phyloP scores from a whole-genome alignment of 116 monocot genomes.

The Papilionanthe hybrid region DNA sequence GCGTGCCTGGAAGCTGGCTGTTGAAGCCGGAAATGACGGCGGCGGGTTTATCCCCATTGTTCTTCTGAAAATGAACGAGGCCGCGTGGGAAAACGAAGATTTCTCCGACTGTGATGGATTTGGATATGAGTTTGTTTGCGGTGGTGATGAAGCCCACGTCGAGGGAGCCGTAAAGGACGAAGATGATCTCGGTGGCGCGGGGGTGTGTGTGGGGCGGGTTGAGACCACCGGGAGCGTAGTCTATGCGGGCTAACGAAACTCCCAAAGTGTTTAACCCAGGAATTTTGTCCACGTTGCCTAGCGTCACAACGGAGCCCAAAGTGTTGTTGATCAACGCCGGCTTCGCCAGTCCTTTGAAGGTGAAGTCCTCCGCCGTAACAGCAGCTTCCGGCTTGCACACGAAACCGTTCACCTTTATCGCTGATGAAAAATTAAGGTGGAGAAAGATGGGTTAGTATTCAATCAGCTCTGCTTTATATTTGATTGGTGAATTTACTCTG shows the following conservation, averaged over 20 bases:
- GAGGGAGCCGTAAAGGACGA: constrained; percentile 19
- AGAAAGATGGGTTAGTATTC: too few relatives aligned
- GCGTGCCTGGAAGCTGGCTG: constrained; percentile 17
- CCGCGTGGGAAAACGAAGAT: constrained; percentile 20
- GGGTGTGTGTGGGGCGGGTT: constrained; percentile 35
- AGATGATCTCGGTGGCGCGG: constrained; percentile 14
- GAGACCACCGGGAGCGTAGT: constrained; percentile 23
- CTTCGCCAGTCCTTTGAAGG: constrained; percentile 9
- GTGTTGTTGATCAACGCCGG: constrained; percentile 3
- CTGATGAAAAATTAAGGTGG: neutral
- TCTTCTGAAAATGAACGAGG: constrained; percentile 23
- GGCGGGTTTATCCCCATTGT: neutral
- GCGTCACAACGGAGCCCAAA: neutral
- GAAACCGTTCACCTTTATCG: constrained; percentile 11
- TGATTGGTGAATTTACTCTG: neutral
- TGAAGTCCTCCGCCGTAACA: constrained; percentile 13
- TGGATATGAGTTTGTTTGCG: constrained; percentile 11
- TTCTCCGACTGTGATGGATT: constrained; percentile 8
- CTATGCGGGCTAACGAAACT: constrained; percentile 26
- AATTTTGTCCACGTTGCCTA: neutral
- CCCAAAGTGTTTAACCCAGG: constrained; percentile 28
- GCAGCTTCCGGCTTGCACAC: constrained; percentile 11
- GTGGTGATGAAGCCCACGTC: constrained; percentile 20
- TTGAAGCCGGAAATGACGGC: constrained; percentile 17
- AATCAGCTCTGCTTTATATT: too few relatives aligned